These are phyloP conservation scores for Pseudopithomyces chartarum DNA, from an alignment of 2,329 filamentous ascomycete genomes.

Conservation along the genomic window DNA sequence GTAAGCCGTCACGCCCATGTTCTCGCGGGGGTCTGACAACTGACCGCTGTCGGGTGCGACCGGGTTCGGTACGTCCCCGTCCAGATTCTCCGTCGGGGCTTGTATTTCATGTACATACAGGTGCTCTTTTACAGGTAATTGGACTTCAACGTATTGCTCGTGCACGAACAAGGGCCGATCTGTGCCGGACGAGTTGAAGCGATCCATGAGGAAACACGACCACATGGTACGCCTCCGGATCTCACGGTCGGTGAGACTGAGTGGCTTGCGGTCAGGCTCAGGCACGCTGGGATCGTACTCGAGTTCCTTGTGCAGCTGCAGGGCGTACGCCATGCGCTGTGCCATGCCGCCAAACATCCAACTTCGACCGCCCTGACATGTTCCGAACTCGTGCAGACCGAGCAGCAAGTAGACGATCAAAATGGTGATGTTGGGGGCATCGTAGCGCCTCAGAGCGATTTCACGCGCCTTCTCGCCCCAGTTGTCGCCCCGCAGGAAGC, in stretches of 20 bases:
- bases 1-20: constrained; percentile 94
- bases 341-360: constrained; percentile 97
- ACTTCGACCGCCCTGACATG: constrained; percentile 91
- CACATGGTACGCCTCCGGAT: constrained; percentile 95
- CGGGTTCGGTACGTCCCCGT: constrained; percentile 70
- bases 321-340: constrained; percentile 93
- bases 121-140: constrained; percentile 87
- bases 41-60: constrained; percentile 68
- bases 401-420: constrained; percentile 87
- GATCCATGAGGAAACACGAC: constrained; percentile 97
- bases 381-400: constrained; percentile 93
- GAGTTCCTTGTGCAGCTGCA: constrained; percentile 90
- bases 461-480: constrained; percentile 89
- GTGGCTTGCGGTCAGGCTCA: constrained; percentile 63
- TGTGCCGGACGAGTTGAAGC: constrained; percentile 94
- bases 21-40: constrained; percentile 70
- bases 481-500: constrained; percentile 85
- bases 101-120: constrained; percentile 91
- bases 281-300: constrained; percentile 76
- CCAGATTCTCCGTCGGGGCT: constrained; percentile 81
- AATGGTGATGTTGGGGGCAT: constrained; percentile 95
- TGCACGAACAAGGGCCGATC: constrained; percentile 90
- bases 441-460: constrained; percentile 85
- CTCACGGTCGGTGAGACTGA: constrained; percentile 91
- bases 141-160: constrained; percentile 86